Evolutionary conservation across 139 green algal genomes (phyloP).

Genomic region (Diplosphaera chodatii): DNA sequence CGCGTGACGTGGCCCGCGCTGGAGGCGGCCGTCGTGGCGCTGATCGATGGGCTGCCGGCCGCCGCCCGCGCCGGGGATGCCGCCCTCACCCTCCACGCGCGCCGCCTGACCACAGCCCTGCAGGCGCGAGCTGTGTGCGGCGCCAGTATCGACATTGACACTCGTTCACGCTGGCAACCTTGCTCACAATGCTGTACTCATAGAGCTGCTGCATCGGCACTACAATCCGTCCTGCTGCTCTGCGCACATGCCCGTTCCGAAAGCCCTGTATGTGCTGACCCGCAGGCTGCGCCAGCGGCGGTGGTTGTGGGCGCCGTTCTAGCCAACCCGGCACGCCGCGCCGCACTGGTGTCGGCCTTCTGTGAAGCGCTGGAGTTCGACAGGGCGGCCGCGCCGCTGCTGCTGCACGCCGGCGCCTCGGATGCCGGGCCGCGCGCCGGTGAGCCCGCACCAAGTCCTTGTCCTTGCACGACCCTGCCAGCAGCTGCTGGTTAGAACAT

Average conservation of each 20-base stretch:
- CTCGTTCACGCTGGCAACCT: no score
- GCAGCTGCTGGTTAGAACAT: no score
- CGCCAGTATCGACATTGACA: no score
- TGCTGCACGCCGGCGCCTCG: conserved; percentile 24
- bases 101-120: conserved; percentile 44
- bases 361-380: conserved; percentile 46
- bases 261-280: no score
- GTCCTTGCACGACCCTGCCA: no score
- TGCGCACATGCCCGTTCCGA: no score
- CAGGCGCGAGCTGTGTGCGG: no score
- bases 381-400: conserved; percentile 22
- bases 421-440: background rate
- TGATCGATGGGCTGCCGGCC: conserved; percentile 26
- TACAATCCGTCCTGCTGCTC: no score
- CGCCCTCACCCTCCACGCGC: conserved; percentile 27
- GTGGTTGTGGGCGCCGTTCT: conserved; percentile 26
- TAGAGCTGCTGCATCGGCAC: no score
- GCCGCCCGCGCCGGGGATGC: conserved; percentile 32
- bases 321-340: conserved; percentile 24
- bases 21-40: conserved; percentile 14
- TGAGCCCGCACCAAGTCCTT: no score
- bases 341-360: conserved; percentile 18
- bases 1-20: background rate
- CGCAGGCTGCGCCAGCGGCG: conserved; percentile 22
- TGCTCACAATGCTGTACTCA: no score